A percentile compares a stretch with the other conserved stretches of the same genome.
These are phyloP conservation scores for Dalbergia oliveri DNA, from an alignment of 306 rosid species.

Conservation along the genomic window DNA sequence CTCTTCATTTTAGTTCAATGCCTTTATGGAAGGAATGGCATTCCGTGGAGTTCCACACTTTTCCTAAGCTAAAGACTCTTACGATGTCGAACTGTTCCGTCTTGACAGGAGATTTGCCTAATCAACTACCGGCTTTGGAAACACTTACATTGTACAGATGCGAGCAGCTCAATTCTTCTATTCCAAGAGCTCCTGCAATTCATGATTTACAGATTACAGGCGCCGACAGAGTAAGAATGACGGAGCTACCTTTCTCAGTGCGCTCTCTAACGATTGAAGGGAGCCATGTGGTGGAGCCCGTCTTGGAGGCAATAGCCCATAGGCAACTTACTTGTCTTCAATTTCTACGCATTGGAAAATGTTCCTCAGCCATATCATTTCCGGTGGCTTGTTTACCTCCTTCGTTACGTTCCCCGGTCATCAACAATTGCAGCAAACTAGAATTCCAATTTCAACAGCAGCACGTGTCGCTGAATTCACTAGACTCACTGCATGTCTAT, in stretches of 20 bases:
- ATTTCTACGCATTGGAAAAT: too few relatives aligned
- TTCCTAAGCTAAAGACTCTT: neutral
- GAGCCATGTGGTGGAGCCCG: neutral
- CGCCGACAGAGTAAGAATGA: neutral
- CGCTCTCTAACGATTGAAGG: neutral
- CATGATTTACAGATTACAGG: neutral
- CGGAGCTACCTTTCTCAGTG: neutral
- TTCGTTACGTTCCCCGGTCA: neutral
- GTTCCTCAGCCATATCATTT: neutral
- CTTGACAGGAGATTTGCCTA: neutral
- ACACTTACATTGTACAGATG: neutral
- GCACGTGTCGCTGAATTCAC: neutral
- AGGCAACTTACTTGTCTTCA: neutral
- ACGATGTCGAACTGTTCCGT: neutral
- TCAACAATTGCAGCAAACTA: neutral
- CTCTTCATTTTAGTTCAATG: neutral
- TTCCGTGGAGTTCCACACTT: neutral
- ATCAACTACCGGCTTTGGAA: neutral
- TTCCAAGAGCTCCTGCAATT: neutral
- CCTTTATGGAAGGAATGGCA: neutral
- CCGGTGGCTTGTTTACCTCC: neutral
- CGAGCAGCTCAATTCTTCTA: neutral
- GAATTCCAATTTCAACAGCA: neutral
- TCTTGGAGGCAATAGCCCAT: neutral
- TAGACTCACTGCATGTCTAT: fast-evolving